Base-by-base conservation (phyloP, 2,329 filamentous ascomycete genomes). In the Fusarium graminum region DNA sequence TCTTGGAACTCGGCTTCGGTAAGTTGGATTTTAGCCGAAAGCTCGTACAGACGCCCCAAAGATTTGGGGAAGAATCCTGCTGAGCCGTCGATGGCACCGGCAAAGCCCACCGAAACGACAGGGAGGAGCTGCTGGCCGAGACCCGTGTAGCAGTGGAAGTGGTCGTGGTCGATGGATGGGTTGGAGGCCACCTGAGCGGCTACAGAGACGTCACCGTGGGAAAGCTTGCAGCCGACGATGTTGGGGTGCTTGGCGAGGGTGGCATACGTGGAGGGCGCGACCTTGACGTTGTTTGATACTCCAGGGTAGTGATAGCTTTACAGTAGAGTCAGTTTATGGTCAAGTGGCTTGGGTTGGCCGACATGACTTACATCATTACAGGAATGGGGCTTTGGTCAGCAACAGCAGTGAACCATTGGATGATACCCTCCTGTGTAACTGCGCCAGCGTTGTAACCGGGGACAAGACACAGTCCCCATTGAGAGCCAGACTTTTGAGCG, bases 171-270 rank as follows among this genome's bases (percentile, higher is more conserved):
- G 72, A 90, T 88, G 45, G 80, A 74, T 0, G 88, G 88, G 68
- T 83, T 85, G 6, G 83, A 80, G 6, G 85, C 86, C 58, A 90
- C 84, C 74, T 89, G 85, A 6, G 84, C 81, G 73, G 89, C 87
- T 68, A 85, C 81, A n/a, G 87, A 88, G 44, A 90, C 82, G 72
- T 90, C 86, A 49, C 87, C 88, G 74, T 91, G 88, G 1, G 87
- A 90, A 68, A 91, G 84, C 78, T 91, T 91, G 78, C 86, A 89
- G 49, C 88, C 88, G 6, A 90, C 88, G 58, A 90, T 90, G 72
- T 90, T 90, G 29, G 85, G 82, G 73, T 90, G 88, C 53, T 82
- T 78, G 8, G 88, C 81, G 26, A 91, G 85, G 0, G 72, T 75
- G 17, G 75, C 85, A 71, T 86, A 88, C 0, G 87, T 88, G 10